Base-by-base conservation (phyloP, 176 grass and related monocot species). In the Pontederia paniculata region DNA sequence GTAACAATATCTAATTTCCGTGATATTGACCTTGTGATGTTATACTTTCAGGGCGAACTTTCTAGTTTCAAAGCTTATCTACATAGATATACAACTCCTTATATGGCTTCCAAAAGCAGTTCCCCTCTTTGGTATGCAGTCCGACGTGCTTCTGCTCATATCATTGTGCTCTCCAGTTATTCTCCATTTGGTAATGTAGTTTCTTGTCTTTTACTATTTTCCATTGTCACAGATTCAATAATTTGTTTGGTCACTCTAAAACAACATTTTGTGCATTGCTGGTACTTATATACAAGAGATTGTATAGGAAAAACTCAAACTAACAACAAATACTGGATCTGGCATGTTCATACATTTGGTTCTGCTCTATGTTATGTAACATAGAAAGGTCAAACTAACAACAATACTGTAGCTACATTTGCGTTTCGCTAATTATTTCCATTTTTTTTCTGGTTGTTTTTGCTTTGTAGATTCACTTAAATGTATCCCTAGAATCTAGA, bases 161-260 rank as follows among this genome's bases (percentile, higher is more conserved):
- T 89, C 62, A 89, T 96, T 14, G 79, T 96, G 72, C 75, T 96
- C n/a, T 96, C 91, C 49, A 89, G 91, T 74, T 96, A 96, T 80
- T 96, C 91, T 73, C 80, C 91, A 71, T 96, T 89, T 21, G 91
- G 91, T 96, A 89, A 74, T 48, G 14, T 72, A 10, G 12, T 75
- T 50, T 17, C 67, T 63, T 12, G 71, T 47, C 23, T 57, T 17
- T 63, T 69, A n/a, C 48, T 12, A 14, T 14, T 48, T 48, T 9
- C 2, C 45, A 10, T 48, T 48, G 10, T 14, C 5, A 48, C 10
- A 12, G 11, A 2, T 14, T 48, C 45, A 6, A 13, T 15, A 50
- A 15, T 50, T 50, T 50, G 48, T 14, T 17, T 15, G n/a, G 12
- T 50, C n/a, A 50, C 48, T 50, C 14, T 5, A 50, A 50, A 50